These are phyloP conservation scores for Fusarium coffeatum DNA, from an alignment of 2,329 filamentous ascomycete species.

Conservation along the genomic window DNA sequence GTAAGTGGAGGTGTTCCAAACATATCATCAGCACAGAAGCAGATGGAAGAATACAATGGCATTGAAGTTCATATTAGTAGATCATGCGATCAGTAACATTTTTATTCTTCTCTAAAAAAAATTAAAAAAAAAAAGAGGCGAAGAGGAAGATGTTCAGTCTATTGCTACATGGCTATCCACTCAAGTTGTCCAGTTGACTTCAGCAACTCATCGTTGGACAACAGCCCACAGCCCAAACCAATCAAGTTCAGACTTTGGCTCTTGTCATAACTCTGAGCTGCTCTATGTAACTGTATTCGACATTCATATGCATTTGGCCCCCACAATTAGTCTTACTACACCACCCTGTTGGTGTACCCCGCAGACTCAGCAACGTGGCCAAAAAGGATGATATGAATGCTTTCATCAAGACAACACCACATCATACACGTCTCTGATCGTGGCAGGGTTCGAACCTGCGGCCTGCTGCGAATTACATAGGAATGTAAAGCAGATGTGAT, in stretches of 20 bases:
- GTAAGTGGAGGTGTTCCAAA: neutral
- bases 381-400: neutral
- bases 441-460: neutral
- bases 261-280: neutral
- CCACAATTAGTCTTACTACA: neutral
- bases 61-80: neutral
- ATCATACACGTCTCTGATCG: neutral
- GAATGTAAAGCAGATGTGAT: neutral
- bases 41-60: neutral
- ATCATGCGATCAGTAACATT: rapidly evolving
- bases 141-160: rapidly evolving
- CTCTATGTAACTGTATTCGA: neutral
- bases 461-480: neutral
- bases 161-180: neutral
- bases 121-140: neutral
- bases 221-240: neutral
- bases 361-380: neutral
- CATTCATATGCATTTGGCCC: neutral
- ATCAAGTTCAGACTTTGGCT: neutral
- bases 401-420: neutral
- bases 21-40: neutral
- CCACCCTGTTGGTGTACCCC: neutral
- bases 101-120: neutral
- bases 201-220: neutral
- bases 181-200: neutral